Conservation (phyloP, 1,284 basidiomycete genomes). For the Ceratobasidium theobromae region DNA sequence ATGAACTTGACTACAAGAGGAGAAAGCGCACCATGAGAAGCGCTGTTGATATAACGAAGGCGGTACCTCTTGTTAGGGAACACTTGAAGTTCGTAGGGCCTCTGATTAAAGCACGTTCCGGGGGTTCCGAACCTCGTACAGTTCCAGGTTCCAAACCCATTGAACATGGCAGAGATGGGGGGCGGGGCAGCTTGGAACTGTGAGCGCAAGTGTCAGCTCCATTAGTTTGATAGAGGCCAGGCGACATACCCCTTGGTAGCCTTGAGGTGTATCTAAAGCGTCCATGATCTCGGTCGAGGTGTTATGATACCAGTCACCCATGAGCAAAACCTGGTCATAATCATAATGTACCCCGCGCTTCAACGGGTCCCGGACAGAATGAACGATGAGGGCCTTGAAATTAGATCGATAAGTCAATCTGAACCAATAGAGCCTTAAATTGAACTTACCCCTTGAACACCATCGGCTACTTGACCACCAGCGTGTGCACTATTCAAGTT, state of each 20-base stretch:
- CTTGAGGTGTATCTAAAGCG: slow-evolving; percentile 42
- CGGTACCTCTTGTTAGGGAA: slow-evolving; percentile 45
- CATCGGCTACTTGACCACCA: slow-evolving; percentile 6
- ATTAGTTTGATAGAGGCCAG: neutral
- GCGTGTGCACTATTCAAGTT: slow-evolving; percentile 24
- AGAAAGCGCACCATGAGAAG: slow-evolving; percentile 40
- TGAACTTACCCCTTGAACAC: slow-evolving; percentile 38
- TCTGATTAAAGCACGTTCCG: slow-evolving; percentile 42
- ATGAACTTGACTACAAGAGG: neutral
- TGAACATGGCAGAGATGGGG: slow-evolving; percentile 6
- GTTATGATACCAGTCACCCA: slow-evolving; percentile 47
- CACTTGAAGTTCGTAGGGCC: slow-evolving; percentile 42
- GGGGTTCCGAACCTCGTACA: slow-evolving; percentile 34
- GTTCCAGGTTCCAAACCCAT: slow-evolving; percentile 22
- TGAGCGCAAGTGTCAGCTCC: neutral
- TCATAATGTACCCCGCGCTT: slow-evolving; percentile 43
- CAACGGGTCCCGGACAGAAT: slow-evolving; percentile 41
- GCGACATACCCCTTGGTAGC: slow-evolving; percentile 40
- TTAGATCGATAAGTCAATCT: neutral
- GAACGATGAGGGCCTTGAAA: slow-evolving; percentile 44
- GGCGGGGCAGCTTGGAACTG: slow-evolving; percentile 17
- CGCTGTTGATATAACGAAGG: slow-evolving; percentile 56
- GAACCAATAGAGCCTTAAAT: slow-evolving; percentile 36
- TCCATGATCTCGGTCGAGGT: slow-evolving; percentile 41
- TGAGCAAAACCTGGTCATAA: slow-evolving; percentile 44